Conservation (phyloP, 2,329 filamentous ascomycete genomes). For the Purpureocillium takamizusanense region DNA sequence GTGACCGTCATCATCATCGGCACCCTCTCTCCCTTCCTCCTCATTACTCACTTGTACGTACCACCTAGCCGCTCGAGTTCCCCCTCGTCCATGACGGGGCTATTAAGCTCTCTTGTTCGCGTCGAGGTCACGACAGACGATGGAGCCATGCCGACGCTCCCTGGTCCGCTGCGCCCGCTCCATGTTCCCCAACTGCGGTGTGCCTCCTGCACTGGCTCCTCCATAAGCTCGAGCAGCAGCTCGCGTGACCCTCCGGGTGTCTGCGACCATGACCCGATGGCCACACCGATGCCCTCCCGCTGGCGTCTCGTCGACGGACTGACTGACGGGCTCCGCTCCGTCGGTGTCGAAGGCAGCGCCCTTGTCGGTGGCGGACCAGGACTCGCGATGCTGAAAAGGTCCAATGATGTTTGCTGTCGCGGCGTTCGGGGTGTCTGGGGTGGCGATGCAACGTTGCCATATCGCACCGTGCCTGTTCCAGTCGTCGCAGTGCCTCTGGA, state of each 20-base stretch:
- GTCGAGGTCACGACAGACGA: too few species aligned
- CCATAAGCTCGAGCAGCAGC: slow-evolving; percentile 14
- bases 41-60: slow-evolving; percentile 2
- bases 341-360: slow-evolving; percentile 28
- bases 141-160: too few species aligned
- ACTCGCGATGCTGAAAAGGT: slow-evolving; percentile 14
- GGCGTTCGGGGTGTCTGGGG: slow-evolving; percentile 3
- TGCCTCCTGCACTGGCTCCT: slow-evolving; percentile 13
- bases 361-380: slow-evolving; percentile 35
- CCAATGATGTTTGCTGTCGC: slow-evolving; percentile 4
- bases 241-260: neutral
- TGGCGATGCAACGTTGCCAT: neutral
- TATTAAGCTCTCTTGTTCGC: slow-evolving; percentile 7
- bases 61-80: slow-evolving; percentile 8
- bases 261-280: slow-evolving; percentile 1
- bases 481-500: too few species aligned
- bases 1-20: neutral
- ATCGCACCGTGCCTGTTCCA: neutral
- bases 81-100: slow-evolving; percentile 13
- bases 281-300: slow-evolving; percentile 2
- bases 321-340: slow-evolving; percentile 2
- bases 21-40: too few species aligned
- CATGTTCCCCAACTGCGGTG: slow-evolving; percentile 24
- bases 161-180: slow-evolving; percentile 7
- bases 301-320: neutral